phyloP scores from a whole-genome alignment of 176 grass and related monocot species.

The Aegilops sharonensis region DNA sequence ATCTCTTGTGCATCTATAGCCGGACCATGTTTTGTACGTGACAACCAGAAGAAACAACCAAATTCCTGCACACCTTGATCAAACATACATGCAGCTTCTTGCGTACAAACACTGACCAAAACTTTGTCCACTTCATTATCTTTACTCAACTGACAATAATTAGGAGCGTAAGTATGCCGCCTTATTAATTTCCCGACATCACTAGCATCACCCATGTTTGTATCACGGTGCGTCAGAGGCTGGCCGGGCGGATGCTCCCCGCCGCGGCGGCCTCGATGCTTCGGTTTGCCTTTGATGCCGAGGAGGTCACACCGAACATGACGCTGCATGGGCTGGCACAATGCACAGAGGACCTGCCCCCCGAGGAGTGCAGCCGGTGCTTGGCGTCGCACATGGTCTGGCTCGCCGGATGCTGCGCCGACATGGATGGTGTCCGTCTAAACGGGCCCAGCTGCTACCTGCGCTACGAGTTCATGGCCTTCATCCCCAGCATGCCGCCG shows the following conservation, averaged over 20 bases:
- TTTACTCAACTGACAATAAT: too few species aligned
- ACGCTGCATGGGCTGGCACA: constrained; percentile 34
- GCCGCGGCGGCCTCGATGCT: constrained; percentile 5
- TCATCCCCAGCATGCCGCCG: neutral
- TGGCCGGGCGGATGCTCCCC: neutral
- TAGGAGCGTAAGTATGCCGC: too few species aligned
- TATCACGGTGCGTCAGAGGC: neutral
- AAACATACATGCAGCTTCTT: too few species aligned
- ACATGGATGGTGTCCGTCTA: constrained; percentile 29
- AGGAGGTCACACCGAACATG: constrained; percentile 3
- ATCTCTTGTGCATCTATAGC: too few species aligned
- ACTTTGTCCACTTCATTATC: too few species aligned
- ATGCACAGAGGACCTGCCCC: constrained; percentile 20
- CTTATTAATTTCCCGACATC: too few species aligned
- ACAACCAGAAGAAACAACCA: too few species aligned
- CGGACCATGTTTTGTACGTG: too few species aligned
- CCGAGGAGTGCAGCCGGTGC: constrained; percentile 32
- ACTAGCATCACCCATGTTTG: too few species aligned
- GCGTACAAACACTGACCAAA: too few species aligned
- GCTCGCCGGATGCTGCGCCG: constrained; percentile 19
- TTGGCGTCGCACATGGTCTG: constrained; percentile 15
- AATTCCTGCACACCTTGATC: too few species aligned
- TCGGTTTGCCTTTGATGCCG: neutral
- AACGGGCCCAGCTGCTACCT: constrained; percentile 30
- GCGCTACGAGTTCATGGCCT: constrained; percentile 25